These are phyloP conservation scores for Cladophialophora exuberans DNA, from an alignment of 2,329 filamentous ascomycete species.

Conservation along the genomic window DNA sequence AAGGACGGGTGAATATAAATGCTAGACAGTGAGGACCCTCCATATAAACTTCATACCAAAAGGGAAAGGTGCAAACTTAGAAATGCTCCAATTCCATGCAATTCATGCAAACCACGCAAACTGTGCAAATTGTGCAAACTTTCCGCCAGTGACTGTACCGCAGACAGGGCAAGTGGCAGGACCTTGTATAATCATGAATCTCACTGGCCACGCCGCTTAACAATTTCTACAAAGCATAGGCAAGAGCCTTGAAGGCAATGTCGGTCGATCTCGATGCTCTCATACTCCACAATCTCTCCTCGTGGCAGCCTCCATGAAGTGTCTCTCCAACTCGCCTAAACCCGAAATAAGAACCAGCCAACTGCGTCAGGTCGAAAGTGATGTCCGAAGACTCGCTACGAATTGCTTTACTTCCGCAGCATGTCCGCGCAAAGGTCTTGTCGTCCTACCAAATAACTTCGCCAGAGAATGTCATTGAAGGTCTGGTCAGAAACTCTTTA, in stretches of 20 bases:
- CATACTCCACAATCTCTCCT: background rate
- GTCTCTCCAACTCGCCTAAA: background rate
- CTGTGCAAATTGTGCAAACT: background rate
- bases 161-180: background rate
- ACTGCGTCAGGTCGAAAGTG: background rate
- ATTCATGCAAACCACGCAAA: no score
- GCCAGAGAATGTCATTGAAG: constrained; percentile 70
- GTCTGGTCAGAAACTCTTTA: constrained; percentile 79
- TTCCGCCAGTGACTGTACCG: no score
- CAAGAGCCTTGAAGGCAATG: constrained; percentile 13
- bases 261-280: background rate
- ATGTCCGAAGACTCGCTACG: constrained; percentile 10
- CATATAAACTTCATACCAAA: no score
- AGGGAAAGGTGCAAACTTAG: no score
- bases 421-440: constrained; percentile 64
- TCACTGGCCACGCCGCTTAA: background rate
- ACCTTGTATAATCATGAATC: background rate
- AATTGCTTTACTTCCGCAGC: constrained; percentile 21
- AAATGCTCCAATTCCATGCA: no score
- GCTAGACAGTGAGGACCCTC: no score
- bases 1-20: no score
- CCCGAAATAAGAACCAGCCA: background rate
- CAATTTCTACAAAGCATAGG: no score
- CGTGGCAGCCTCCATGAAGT: constrained; percentile 22
- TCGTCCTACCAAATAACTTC: constrained; percentile 81